Conservation (phyloP, 495 filamentous ascomycete species). For the Cetradonia linearis region DNA sequence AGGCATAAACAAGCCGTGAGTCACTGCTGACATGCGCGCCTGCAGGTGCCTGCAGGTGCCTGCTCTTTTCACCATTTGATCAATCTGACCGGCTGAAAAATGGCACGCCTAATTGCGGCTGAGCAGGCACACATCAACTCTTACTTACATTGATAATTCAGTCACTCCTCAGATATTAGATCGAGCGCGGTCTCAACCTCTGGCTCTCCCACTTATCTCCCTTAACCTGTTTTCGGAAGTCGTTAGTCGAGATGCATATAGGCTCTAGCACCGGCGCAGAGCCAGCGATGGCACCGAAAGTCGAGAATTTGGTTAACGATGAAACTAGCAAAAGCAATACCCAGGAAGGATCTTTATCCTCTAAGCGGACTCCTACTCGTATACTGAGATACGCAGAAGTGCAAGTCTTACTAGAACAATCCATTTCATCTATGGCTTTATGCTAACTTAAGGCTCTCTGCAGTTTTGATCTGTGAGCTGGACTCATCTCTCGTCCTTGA, state of each 20-base stretch:
- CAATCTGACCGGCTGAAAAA: background rate
- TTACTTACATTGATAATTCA: background rate
- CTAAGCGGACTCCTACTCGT: conserved; percentile 2
- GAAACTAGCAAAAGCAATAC: background rate
- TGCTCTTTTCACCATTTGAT: background rate
- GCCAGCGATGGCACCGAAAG: background rate
- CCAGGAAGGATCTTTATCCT: conserved; percentile 1
- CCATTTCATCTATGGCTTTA: background rate
- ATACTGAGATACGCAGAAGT: conserved; percentile 19
- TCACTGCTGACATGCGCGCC: background rate
- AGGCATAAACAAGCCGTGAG: background rate
- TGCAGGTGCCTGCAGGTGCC: background rate
- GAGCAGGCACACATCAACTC: background rate
- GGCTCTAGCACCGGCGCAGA: background rate
- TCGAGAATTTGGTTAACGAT: background rate
- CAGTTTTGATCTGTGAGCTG: conserved; percentile 12
- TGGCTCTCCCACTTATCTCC: no score
- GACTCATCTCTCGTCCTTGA: no score
- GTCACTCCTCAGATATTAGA: background rate
- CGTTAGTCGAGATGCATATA: background rate
- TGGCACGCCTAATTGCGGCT: background rate
- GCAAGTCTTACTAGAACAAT: background rate
- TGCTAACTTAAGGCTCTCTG: background rate
- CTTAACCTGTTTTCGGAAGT: no score
- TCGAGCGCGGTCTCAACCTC: no score